Percentiles rank a stretch among this genome's conserved stretches.
phyloP scores from a whole-genome alignment of 2,329 filamentous ascomycete genomes.

The Fusarium anguioides region DNA sequence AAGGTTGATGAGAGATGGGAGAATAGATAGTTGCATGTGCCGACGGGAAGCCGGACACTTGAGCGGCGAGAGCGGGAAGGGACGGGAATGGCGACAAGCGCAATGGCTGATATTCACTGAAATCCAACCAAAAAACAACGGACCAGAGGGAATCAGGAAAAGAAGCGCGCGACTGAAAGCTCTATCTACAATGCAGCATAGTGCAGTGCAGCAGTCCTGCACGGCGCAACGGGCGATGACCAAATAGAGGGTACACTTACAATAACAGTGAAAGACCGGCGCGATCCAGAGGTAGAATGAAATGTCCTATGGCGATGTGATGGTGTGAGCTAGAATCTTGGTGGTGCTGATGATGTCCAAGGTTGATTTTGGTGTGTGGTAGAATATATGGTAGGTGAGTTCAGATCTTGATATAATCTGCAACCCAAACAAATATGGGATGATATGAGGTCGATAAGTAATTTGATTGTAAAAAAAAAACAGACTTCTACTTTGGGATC shows the following conservation, averaged over 20 bases:
- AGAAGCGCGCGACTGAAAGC: slow-evolving; percentile 26
- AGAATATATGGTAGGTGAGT: slow-evolving; percentile 9
- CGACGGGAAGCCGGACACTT: slow-evolving; percentile 41
- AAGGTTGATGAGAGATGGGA: slow-evolving; percentile 24
- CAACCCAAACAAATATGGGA: slow-evolving; percentile 21
- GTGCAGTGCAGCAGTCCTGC: slow-evolving; percentile 10
- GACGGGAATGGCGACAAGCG: slow-evolving; percentile 42
- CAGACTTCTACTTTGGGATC: slow-evolving; percentile 44
- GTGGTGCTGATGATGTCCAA: slow-evolving; percentile 29
- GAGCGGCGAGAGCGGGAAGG: slow-evolving; percentile 41
- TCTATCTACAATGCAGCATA: slow-evolving; percentile 11
- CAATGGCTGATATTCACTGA: slow-evolving; percentile 33
- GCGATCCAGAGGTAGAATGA: slow-evolving; percentile 1
- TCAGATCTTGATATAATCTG: slow-evolving; percentile 28
- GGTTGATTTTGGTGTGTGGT: slow-evolving; percentile 12
- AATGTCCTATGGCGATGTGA: slow-evolving; percentile 8
- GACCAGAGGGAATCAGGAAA: slow-evolving; percentile 10
- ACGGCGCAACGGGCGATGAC: slow-evolving; percentile 27
- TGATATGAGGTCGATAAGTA: slow-evolving; percentile 15
- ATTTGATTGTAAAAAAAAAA: slow-evolving; percentile 39
- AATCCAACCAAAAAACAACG: slow-evolving; percentile 25
- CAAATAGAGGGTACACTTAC: slow-evolving; percentile 28
- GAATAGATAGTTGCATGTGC: slow-evolving; percentile 35
- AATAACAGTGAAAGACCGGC: slow-evolving; percentile 19
- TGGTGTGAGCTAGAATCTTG: slow-evolving; percentile 36